Percentiles rank a stretch among this genome's conserved stretches.
Evolutionary conservation across 2,329 filamentous ascomycete genomes (phyloP).

Genomic region (Curvularia verruculosa): DNA sequence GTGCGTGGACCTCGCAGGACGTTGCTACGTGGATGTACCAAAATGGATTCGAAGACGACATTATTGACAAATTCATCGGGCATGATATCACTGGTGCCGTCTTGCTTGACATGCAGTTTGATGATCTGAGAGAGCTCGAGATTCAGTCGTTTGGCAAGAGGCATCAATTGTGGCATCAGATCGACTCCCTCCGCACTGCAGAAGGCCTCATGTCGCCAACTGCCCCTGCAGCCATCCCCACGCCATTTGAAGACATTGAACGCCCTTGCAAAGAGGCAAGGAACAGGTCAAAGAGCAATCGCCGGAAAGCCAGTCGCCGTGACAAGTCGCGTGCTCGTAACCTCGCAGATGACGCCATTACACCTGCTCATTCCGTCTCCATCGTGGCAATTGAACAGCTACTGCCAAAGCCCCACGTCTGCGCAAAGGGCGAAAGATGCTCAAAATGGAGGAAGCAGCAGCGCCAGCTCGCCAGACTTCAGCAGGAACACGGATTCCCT

Average conservation of each 20-base stretch:
- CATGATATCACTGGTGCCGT: slow-evolving; percentile 93
- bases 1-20: slow-evolving; percentile 74
- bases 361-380: slow-evolving; percentile 81
- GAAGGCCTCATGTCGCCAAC: slow-evolving; percentile 49
- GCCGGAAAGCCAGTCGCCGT: slow-evolving; percentile 37
- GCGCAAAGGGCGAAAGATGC: slow-evolving; percentile 85
- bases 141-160: slow-evolving; percentile 83
- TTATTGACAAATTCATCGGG: slow-evolving; percentile 83
- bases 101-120: slow-evolving; percentile 87
- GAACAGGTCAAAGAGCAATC: slow-evolving; percentile 46
- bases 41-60: slow-evolving; percentile 74
- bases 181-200: slow-evolving; percentile 67
- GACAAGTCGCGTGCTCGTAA: slow-evolving; percentile 45
- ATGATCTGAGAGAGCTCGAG: slow-evolving; percentile 81
- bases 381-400: slow-evolving; percentile 92
- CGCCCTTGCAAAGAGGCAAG: slow-evolving; percentile 51
- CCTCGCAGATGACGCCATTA: slow-evolving; percentile 67
- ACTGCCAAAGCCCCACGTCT: slow-evolving; percentile 81
- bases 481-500: slow-evolving; percentile 71
- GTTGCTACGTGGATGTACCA: slow-evolving; percentile 88
- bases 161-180: slow-evolving; percentile 80
- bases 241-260: slow-evolving; percentile 57
- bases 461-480: slow-evolving; percentile 74
- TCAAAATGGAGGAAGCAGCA: slow-evolving; percentile 82
- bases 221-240: slow-evolving; percentile 55